phyloP scores from a whole-genome alignment of 2,329 filamentous ascomycete species.

The Aspergillus pseudotamarii region DNA sequence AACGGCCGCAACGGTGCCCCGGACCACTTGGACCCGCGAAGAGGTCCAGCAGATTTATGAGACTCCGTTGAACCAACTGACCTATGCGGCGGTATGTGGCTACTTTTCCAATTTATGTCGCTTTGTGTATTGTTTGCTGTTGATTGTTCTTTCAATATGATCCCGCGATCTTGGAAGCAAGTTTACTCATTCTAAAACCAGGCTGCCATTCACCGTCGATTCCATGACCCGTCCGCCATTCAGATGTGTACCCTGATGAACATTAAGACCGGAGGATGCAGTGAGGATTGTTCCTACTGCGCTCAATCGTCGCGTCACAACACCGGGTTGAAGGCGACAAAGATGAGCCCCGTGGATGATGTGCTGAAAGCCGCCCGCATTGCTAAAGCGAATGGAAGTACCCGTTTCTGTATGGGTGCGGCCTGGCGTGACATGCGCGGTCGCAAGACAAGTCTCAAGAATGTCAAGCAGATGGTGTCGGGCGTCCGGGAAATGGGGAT shows the following conservation, averaged over 20 bases:
- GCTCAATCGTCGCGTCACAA: conserved; percentile 82
- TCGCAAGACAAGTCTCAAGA: conserved; percentile 78
- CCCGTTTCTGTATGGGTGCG: conserved; percentile 92
- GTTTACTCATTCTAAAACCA: conserved; percentile 38
- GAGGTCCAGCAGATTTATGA: conserved; percentile 83
- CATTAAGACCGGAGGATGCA: conserved; percentile 92
- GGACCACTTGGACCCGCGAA: conserved; percentile 78
- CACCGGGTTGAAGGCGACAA: conserved; percentile 77
- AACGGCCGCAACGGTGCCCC: conserved; percentile 48
- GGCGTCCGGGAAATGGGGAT: conserved; percentile 81
- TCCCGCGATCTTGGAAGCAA: neutral
- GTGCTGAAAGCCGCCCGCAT: conserved; percentile 77
- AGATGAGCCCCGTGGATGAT: conserved; percentile 76
- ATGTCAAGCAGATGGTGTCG: conserved; percentile 82
- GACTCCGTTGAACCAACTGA: conserved; percentile 76
- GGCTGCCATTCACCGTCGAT: conserved; percentile 78
- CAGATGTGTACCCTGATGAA: conserved; percentile 96
- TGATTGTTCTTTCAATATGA: too few relatives aligned
- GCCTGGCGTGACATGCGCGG: conserved; percentile 95
- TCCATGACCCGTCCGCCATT: conserved; percentile 80
- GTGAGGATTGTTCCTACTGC: conserved; percentile 91
- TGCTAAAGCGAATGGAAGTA: conserved; percentile 82
- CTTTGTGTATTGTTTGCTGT: neutral
- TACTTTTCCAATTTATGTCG: neutral
- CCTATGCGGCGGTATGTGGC: conserved; percentile 69